Evolutionary conservation across 106 monocot genomes (phyloP), one percentile per base, ranked within the genome.

Genomic region (Vanilla planifolia): DNA sequence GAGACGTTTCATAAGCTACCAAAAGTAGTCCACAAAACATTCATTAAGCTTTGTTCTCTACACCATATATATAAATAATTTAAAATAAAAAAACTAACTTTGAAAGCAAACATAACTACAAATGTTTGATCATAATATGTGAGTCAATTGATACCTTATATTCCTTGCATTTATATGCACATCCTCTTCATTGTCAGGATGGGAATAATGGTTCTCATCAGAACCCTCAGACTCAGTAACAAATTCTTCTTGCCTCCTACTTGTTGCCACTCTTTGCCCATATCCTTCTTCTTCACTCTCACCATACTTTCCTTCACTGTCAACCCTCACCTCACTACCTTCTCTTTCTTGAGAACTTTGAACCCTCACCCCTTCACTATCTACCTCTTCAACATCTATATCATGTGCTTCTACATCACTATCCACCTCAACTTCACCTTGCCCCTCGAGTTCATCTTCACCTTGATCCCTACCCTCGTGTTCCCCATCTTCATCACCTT

Each of bases 221-320:
- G 78, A 80, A 40, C 69, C 83, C 60, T 96, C 96, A 11, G 91
- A 91, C 57, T 91, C 96, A 59, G 84, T 85, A 4, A 77, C 81
- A 67, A 91, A 55, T n/a, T 87, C 77, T 55, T 82, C 91, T 47
- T 85, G 61, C 59, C 96, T 76, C 65, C 76, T 77, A 64, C 91
- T 88, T 37, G 87, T 79, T 8, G 70, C 81, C 25, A 67, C 81
- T 66, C 87, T 77, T 46, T 91, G 87, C 33, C 84, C 84, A 67
- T 85, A 91, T 10, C 68, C 88, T 69, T 80, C 84, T 8, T 83
- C 79, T 48, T 86, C 86, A 65, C 89, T 89, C 48, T 96, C 90
- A 71, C 47, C 77, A 70, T 83, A 81, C 67, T 73, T 83, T 21
- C 53, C 80, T 52, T 83, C 93, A 56, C 82, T 83, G 41, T 85